These are phyloP conservation scores for Stereum hirsutum DNA, from an alignment of 1,284 basidiomycete genomes.

Conservation along the genomic window DNA sequence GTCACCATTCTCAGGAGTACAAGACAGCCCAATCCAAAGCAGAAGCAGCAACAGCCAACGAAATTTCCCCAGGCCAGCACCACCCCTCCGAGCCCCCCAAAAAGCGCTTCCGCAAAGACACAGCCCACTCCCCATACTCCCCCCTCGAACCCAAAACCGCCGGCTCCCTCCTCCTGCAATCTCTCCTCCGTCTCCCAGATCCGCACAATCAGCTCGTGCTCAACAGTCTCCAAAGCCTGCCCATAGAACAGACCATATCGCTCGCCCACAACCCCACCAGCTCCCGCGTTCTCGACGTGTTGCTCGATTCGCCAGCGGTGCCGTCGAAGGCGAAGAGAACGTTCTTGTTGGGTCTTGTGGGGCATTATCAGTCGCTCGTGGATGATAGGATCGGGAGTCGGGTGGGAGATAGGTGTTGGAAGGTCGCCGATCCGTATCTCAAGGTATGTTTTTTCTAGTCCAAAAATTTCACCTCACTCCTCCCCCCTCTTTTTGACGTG, in stretches of 20 bases:
- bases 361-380: constrained; percentile 68
- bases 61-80: too few relatives aligned
- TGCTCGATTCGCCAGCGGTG: constrained; percentile 65
- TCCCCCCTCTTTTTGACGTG: not conserved
- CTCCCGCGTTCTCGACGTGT: constrained; percentile 76
- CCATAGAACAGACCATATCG: constrained; percentile 49
- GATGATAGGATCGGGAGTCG: constrained; percentile 85
- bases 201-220: constrained; percentile 60
- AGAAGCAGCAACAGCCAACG: constrained; percentile 12
- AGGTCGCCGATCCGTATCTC: constrained; percentile 80
- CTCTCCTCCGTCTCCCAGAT: constrained; percentile 58
- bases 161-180: constrained; percentile 80
- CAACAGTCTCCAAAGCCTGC: constrained; percentile 56
- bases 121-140: constrained; percentile 17
- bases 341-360: constrained; percentile 69
- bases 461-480: not conserved
- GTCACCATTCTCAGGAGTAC: constrained; percentile 36
- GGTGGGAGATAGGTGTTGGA: constrained; percentile 84
- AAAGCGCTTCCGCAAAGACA: constrained; percentile 11
- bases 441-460: constrained; percentile 45
- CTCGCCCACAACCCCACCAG: constrained; percentile 68
- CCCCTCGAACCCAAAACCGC: constrained; percentile 65
- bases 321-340: constrained; percentile 58
- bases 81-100: constrained; percentile 12
- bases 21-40: constrained; percentile 11